Evolutionary conservation across 495 filamentous ascomycete genomes (phyloP).

Genomic region (Penicillium canariense): DNA sequence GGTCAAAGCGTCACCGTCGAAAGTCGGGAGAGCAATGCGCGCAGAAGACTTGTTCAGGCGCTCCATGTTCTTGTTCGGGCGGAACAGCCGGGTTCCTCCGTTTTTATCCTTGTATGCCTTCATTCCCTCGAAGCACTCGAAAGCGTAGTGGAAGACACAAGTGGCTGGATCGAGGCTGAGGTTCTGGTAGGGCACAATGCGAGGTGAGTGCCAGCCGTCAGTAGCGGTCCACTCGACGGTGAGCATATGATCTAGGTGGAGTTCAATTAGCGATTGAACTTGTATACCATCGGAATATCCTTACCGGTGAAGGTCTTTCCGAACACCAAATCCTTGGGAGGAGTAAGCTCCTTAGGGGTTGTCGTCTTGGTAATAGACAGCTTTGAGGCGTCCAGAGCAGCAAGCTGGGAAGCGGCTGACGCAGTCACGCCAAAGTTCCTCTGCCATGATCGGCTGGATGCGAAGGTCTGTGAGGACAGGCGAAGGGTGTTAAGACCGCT

Average conservation of each 20-base stretch:
- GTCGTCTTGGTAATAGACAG: conserved; percentile 70
- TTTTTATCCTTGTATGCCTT: conserved; percentile 88
- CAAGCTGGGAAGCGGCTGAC: conserved; percentile 50
- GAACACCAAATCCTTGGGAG: conserved; percentile 80
- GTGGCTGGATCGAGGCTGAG: conserved; percentile 92
- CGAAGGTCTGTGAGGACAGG: conserved; percentile 24
- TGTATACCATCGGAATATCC: neutral
- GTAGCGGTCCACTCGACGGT: conserved; percentile 86
- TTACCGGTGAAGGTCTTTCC: conserved; percentile 83
- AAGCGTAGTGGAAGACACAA: conserved; percentile 98
- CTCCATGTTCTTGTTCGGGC: conserved; percentile 95
- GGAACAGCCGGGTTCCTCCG: conserved; percentile 79
- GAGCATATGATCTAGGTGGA: conserved; percentile 86
- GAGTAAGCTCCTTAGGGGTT: conserved; percentile 68
- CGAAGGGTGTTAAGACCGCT: conserved; percentile 27
- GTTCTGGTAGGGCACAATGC: conserved; percentile 92
- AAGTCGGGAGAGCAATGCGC: conserved; percentile 87
- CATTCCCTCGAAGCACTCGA: conserved; percentile 97
- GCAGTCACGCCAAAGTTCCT: conserved; percentile 61
- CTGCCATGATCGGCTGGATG: conserved; percentile 33
- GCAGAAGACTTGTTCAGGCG: conserved; percentile 85
- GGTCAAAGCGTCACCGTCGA: conserved; percentile 67
- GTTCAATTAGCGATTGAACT: conserved; percentile 19
- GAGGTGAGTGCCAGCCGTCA: conserved; percentile 75
- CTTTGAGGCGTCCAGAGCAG: conserved; percentile 71